These are phyloP conservation scores for Xylaria flabelliformis DNA, from an alignment of 495 filamentous ascomycete genomes.

Conservation along the genomic window DNA sequence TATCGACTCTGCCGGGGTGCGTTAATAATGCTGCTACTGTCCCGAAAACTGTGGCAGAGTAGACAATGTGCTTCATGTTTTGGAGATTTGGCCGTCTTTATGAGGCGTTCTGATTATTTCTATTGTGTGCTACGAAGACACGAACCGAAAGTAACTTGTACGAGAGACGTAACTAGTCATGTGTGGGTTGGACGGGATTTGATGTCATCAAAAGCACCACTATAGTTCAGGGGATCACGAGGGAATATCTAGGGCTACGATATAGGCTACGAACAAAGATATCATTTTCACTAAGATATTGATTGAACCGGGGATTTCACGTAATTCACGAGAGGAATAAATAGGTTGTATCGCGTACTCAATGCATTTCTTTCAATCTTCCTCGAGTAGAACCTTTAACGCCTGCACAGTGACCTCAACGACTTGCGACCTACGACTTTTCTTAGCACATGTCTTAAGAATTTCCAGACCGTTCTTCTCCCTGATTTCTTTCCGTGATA, in stretches of 20 bases:
- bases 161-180: background rate
- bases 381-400: constrained; percentile 63
- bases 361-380: constrained; percentile 29
- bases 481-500: constrained; percentile 53
- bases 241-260: background rate
- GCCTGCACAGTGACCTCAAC: constrained; percentile 68
- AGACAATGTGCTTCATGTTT: background rate
- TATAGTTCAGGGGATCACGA: background rate
- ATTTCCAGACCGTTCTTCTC: constrained; percentile 62
- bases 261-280: background rate
- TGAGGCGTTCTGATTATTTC: background rate
- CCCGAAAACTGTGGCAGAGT: background rate
- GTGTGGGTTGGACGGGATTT: background rate
- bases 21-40: background rate
- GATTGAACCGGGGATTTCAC: background rate
- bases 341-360: background rate
- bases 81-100: background rate
- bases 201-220: background rate
- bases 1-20: constrained; percentile 36
- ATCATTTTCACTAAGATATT: background rate
- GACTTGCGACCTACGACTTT: constrained; percentile 66
- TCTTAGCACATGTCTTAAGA: constrained; percentile 68
- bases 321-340: background rate
- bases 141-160: background rate
- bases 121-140: background rate